These are phyloP conservation scores for Prunella vulgaris DNA, from an alignment of 257 asterid species.

Conservation along the genomic window DNA sequence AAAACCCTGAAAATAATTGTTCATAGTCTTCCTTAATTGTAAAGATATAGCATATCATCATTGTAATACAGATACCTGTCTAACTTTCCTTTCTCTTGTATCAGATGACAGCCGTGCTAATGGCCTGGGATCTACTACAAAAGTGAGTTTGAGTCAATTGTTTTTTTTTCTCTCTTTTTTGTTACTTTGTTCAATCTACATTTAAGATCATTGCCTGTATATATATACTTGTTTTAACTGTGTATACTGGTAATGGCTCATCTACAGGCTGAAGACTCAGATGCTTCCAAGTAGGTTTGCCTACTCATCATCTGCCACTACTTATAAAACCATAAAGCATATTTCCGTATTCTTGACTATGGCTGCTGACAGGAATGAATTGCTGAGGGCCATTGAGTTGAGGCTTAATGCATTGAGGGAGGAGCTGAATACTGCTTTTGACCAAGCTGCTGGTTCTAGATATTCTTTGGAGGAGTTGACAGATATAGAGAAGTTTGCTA, in stretches of 20 bases:
- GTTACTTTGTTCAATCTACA: neutral
- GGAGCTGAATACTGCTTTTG: constrained; percentile 60
- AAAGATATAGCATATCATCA: neutral
- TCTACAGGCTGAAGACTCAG: constrained; percentile 58
- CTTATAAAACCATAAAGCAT: constrained; percentile 15
- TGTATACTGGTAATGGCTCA: constrained; percentile 28
- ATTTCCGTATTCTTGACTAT: constrained; percentile 15
- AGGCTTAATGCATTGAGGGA: constrained; percentile 65
- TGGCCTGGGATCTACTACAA: constrained; percentile 24
- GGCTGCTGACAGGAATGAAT: constrained; percentile 61
- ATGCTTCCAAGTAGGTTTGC: constrained; percentile 77
- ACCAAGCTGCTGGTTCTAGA: constrained; percentile 50
- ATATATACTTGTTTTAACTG: neutral
- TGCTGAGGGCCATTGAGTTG: constrained; percentile 80
- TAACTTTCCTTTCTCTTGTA: constrained; percentile 10
- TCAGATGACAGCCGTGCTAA: constrained; percentile 33
- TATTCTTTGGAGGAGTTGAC: constrained; percentile 53
- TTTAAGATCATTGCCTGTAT: neutral
- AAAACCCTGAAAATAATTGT: neutral
- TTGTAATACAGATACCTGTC: constrained; percentile 2
- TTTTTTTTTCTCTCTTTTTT: neutral
- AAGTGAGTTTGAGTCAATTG: constrained; percentile 27
- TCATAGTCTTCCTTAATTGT: neutral
- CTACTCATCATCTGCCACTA: constrained; percentile 2
- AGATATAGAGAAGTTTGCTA: constrained; percentile 56